phyloP scores from a whole-genome alignment of 2,329 filamentous ascomycete genomes.

The Penicillium sclerotiorum region DNA sequence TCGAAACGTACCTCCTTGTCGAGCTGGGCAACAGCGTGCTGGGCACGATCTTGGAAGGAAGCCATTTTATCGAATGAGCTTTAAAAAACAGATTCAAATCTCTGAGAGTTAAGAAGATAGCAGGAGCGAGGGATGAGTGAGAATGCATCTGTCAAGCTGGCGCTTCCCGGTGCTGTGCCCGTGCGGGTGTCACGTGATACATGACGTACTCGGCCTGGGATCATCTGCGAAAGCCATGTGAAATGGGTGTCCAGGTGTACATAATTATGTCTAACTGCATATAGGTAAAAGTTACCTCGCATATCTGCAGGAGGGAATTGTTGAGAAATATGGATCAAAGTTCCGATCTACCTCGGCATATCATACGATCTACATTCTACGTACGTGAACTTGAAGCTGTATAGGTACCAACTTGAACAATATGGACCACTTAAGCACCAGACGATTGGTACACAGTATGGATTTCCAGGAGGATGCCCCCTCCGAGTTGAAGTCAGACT shows the following conservation, averaged over 20 bases:
- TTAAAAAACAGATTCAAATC: not conserved
- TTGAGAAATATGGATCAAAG: not conserved
- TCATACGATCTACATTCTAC: not conserved
- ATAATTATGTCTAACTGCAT: no score
- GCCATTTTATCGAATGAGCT: slow-evolving; percentile 28
- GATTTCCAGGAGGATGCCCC: no score
- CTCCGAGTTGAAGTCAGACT: no score
- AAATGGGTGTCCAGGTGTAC: no score
- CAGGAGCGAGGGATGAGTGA: slow-evolving; percentile 27
- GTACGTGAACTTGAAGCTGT: not conserved
- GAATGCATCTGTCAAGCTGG: slow-evolving; percentile 28
- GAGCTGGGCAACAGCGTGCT: slow-evolving; percentile 67
- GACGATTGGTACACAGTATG: no score
- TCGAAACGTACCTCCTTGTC: slow-evolving; percentile 64
- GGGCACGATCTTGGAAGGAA: slow-evolving; percentile 63
- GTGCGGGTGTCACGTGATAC: slow-evolving; percentile 23
- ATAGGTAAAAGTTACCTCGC: not conserved
- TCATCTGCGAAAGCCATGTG: slow-evolving; percentile 14
- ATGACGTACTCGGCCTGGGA: slow-evolving; percentile 22
- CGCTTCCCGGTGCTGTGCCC: slow-evolving; percentile 19
- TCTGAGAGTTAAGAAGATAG: slow-evolving; percentile 13
- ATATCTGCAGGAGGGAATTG: not conserved
- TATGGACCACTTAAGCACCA: no score
- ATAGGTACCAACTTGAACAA: not conserved
- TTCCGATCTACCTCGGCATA: not conserved